Evolutionary conservation across 768 basidiomycete genomes (phyloP), one percentile per base, ranked within the genome.

Genomic region (Suillus subaureus): DNA sequence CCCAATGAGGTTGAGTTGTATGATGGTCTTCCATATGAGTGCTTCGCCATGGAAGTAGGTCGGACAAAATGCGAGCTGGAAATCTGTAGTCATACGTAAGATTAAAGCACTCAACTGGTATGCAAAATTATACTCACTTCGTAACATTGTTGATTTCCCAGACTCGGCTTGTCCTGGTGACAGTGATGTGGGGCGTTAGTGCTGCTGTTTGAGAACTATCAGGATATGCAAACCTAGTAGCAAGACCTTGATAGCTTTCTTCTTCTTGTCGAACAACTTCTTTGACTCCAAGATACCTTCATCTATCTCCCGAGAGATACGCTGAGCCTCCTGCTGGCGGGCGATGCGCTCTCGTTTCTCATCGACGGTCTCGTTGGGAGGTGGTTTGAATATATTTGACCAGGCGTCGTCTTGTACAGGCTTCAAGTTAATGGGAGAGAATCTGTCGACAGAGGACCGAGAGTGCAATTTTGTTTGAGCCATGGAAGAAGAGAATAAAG

Each of bases 1-100:
- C 89, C 84, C 77, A 66, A 91, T 89, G 67, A 91, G 76, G 70
- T 91, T 91, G 51, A 91, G 84, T 68, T 91, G 87, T 9, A 92
- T 82, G 62, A 91, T 82, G 15, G 83, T 81, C 66, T 81, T 84
- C 89, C 90, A 92, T 8, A 85, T 81, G 0, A 79, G 70, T 21
- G 85, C 79, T 66, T 92, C 89, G 54, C 71, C 79, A 52, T 84
- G 82, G 64, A 91, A 90, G 63, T 85, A 83, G 31, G 79, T 80
- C 0, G 89, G 89, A 11, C 87, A 83, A 69, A 90, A 89, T 0
- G 85, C 82, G 9, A 91, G 72, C 71, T 90, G 88, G 68, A 91
- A 91, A 70, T 92, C 89, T 91, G 68, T 2, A 16, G 42, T 16
- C 4, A 39, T 12, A 18, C 21, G 23, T 65, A 5, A 67, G 56